Evolutionary conservation across 768 basidiomycete species (phyloP).

Genomic region (Macrolepiota dolichaula): DNA sequence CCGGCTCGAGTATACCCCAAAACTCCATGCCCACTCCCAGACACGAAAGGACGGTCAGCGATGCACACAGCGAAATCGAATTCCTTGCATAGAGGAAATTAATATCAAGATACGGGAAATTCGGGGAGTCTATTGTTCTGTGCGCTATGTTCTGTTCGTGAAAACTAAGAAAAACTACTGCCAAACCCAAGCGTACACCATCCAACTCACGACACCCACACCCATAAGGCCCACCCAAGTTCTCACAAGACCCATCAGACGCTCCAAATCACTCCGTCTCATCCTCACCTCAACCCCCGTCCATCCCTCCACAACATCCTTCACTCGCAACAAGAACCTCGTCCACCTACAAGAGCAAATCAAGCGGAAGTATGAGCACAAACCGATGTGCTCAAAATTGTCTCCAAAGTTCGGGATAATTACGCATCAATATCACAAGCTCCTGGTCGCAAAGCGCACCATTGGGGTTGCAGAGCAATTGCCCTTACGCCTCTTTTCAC

Average conservation of each 20-base stretch:
- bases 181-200: neutral
- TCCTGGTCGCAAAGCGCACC: constrained; percentile 67
- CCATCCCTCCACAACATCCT: neutral
- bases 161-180: neutral
- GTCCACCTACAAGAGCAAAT: neutral
- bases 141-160: no score
- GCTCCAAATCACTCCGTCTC: neutral
- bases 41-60: no score
- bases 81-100: no score
- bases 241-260: neutral
- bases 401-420: neutral
- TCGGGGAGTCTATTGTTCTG: no score
- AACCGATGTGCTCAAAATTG: neutral
- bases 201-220: neutral
- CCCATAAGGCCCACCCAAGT: neutral
- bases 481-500: constrained; percentile 58
- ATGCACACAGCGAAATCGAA: no score
- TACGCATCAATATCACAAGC: constrained; percentile 48
- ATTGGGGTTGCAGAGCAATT: constrained; percentile 64
- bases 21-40: no score
- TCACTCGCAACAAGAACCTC: neutral
- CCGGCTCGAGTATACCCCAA: no score
- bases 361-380: neutral
- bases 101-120: no score
- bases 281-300: neutral